Percentiles rank a stretch among this genome's conserved stretches.
Conservation (phyloP, 2,329 filamentous ascomycete species). For the Aspergillus sp. region DNA sequence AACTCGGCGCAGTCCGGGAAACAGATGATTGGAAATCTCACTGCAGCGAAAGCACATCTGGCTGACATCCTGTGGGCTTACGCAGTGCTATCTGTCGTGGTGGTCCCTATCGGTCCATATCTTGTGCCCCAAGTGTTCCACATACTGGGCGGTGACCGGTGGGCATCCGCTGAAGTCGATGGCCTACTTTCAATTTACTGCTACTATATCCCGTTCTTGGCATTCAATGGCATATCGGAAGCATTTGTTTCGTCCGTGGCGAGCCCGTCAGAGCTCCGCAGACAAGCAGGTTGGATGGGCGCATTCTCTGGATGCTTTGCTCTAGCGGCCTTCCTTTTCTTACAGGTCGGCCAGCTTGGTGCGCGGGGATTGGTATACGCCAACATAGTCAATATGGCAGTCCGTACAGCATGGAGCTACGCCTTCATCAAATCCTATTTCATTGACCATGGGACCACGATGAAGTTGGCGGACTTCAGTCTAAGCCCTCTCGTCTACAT, state of each 20-base stretch:
- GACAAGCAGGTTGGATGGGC: conserved; percentile 81
- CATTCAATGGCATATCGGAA: conserved; percentile 87
- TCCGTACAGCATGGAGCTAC: conserved; percentile 78
- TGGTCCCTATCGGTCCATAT: conserved; percentile 70
- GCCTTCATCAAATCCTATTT: conserved; percentile 71
- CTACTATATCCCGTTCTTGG: conserved; percentile 89
- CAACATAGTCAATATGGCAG: conserved; percentile 85
- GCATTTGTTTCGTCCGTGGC: conserved; percentile 90
- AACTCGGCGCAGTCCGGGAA: conserved; percentile 33
- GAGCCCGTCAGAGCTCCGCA: conserved; percentile 68
- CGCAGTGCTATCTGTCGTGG: conserved; percentile 66
- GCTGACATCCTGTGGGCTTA: conserved; percentile 67
- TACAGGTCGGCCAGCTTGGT: conserved; percentile 68
- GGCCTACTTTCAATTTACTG: conserved; percentile 76
- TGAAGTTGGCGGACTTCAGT: conserved; percentile 44
- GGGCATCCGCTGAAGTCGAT: conserved; percentile 72
- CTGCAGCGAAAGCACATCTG: conserved; percentile 32
- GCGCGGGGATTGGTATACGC: conserved; percentile 80
- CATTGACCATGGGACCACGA: conserved; percentile 39
- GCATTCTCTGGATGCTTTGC: conserved; percentile 77
- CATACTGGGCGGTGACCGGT: conserved; percentile 73
- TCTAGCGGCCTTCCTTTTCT: conserved; percentile 69
- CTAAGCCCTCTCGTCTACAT: conserved; percentile 47
- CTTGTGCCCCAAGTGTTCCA: conserved; percentile 71
- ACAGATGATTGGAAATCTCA: conserved; percentile 17